Evolutionary conservation across 2,329 filamentous ascomycete genomes (phyloP), one percentile per base, ranked within the genome.

Genomic region (Hymenoscyphus infarciens): DNA sequence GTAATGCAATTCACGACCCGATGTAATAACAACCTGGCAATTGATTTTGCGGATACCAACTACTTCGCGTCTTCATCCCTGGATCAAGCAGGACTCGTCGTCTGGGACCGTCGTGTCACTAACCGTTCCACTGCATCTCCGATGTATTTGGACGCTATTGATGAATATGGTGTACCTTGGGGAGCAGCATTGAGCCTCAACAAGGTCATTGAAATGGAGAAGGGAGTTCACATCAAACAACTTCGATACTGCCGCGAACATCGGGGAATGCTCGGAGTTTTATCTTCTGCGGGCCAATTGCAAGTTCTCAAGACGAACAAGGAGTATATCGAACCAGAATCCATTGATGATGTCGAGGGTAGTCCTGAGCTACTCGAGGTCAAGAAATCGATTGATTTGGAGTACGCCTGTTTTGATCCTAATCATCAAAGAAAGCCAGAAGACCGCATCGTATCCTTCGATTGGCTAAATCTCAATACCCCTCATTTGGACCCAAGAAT

Each of bases 11-110:
- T 45, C n/a, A n/a, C 16, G 7, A 45, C 86, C 3, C 85, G 83
- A 68, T 87, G 85, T 70, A 87, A 87, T 73, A 89, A 89, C 69
- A 89, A 89, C 67, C 74, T 95, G 61, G 84, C 90, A 16, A 90
- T 95, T 64, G 90, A 95, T 76, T 90, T 90, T 64, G 80, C 86
- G 25, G 89, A 96, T 69, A 86, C 88, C 67, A 92, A 95, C 69
- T 94, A 92, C 75, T 94, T 95, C 76, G 87, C 91, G 1, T 93
- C 91, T 1, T 91, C 90, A 15, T 88, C 88, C 2, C 78, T 91
- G 13, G 89, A 91, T 63, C 87, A 91, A 57, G 88, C 90, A 0
- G 86, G 86, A 7, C 81, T 94, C 59, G 87, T 89, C 74, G 82
- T 94, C 35, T 94, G 90, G 90, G 90, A 94, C 72, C 85, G 88